Conservation (phyloP, 2,329 filamentous ascomycete genomes). For the Didymella pinodella region DNA sequence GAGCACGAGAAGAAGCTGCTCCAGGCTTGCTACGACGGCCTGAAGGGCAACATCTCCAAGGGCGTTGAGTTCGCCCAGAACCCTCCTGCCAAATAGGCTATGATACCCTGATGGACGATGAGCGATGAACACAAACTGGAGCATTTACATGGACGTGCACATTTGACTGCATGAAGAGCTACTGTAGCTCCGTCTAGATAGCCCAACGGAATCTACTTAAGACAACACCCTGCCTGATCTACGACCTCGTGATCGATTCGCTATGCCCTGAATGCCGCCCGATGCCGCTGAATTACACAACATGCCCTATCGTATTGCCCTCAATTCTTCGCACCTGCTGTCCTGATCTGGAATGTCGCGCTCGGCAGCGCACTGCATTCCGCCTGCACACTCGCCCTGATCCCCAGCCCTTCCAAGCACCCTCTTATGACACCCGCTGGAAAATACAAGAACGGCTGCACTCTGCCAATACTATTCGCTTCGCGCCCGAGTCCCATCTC, state of each 20-base stretch:
- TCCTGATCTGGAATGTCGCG: conserved; percentile 96
- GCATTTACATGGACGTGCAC: conserved; percentile 14
- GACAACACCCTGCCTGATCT: conserved; percentile 7
- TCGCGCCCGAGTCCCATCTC: conserved; percentile 55
- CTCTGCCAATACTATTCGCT: conserved; percentile 53
- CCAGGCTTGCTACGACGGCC: conserved; percentile 74
- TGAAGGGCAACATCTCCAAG: conserved; percentile 94
- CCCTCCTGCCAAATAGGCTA: conserved; percentile 64
- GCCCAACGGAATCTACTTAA: conserved; percentile 16
- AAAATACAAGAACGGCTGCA: conserved; percentile 81
- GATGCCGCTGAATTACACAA: conserved; percentile 40
- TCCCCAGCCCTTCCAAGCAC: conserved; percentile 89
- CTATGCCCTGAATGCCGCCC: conserved; percentile 35
- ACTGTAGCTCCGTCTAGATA: conserved; percentile 17
- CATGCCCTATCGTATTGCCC: background rate
- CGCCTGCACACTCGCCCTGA: conserved; percentile 88
- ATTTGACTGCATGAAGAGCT: conserved; percentile 15
- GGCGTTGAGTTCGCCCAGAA: conserved; percentile 89
- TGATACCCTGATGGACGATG: conserved; percentile 25
- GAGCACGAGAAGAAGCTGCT: conserved; percentile 91
- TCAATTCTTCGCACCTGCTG: conserved; percentile 72
- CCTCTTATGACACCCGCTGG: conserved; percentile 92
- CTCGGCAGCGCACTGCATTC: conserved; percentile 86
- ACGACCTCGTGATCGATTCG: background rate
- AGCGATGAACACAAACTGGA: conserved; percentile 23